Conservation (phyloP, 768 basidiomycete species). For the Mycena venus region DNA sequence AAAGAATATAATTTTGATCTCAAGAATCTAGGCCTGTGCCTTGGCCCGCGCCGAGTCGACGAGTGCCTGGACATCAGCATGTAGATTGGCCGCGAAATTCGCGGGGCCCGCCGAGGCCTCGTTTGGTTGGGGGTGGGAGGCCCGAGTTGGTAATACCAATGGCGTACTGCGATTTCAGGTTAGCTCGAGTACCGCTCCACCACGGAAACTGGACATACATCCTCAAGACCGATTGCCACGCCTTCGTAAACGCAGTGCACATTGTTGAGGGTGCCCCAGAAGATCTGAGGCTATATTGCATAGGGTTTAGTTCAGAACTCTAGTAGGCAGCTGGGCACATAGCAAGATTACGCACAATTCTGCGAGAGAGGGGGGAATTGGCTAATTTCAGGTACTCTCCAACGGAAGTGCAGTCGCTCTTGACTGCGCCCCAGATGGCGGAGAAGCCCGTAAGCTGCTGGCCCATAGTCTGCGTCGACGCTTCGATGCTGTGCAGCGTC, state of each 20-base stretch:
- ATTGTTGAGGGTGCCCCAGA: background rate
- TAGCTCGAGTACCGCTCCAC: background rate
- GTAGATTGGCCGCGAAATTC: background rate
- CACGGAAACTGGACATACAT: background rate
- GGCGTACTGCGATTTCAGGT: background rate
- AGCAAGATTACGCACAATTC: background rate
- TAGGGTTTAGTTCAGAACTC: background rate
- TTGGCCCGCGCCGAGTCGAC: background rate
- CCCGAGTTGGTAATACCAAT: slow-evolving; percentile 5
- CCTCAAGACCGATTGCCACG: background rate
- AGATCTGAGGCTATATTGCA: background rate
- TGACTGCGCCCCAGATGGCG: background rate
- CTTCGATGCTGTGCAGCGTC: background rate
- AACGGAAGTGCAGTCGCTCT: slow-evolving; percentile 1
- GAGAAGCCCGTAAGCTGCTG: background rate
- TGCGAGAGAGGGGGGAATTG: background rate
- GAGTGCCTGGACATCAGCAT: slow-evolving; percentile 2
- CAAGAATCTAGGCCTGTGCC: background rate
- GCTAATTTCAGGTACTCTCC: background rate
- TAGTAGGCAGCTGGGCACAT: background rate
- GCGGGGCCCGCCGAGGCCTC: background rate
- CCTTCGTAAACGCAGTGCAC: slow-evolving; percentile 2
- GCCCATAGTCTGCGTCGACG: background rate
- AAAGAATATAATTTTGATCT: background rate
- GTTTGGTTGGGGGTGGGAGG: background rate